A percentile compares a stretch with the other conserved stretches of the same genome.
Conservation (phyloP, 306 rosid species). For the Trifolium subterraneum region DNA sequence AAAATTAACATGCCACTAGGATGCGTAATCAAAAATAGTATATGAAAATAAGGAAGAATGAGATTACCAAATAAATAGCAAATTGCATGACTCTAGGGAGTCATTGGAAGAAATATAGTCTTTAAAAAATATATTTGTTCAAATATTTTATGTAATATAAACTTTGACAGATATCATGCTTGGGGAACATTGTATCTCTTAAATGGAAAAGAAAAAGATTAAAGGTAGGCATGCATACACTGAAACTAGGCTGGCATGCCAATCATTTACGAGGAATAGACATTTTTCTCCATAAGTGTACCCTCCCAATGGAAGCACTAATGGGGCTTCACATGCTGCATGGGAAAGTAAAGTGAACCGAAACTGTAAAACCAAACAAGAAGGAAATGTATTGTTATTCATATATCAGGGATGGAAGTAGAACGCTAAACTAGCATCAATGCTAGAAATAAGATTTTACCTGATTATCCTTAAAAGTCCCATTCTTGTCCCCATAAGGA, state of each 20-base stretch:
- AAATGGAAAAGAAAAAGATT: constrained; percentile 13
- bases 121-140: constrained; percentile 8
- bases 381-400: constrained; percentile 51
- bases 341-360: constrained; percentile 94
- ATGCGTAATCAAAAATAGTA: not conserved
- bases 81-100: constrained; percentile 14
- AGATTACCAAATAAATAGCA: constrained; percentile 28
- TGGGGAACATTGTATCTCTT: constrained; percentile 2
- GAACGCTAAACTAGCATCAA: constrained; percentile 35
- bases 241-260: constrained; percentile 96
- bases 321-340: constrained; percentile 96
- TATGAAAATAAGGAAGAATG: not conserved
- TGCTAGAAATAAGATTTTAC: constrained; percentile 45
- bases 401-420: constrained; percentile 18
- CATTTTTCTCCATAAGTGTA: constrained; percentile 77
- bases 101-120: constrained; percentile 25
- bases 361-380: constrained; percentile 78
- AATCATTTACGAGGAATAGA: constrained; percentile 80
- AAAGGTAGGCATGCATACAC: constrained; percentile 57
- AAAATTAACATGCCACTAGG: constrained; percentile 26
- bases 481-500: constrained; percentile 77
- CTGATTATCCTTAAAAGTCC: constrained; percentile 89
- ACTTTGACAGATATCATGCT: constrained; percentile 9
- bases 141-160: constrained; percentile 30
- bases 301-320: constrained; percentile 90